Evolutionary conservation across 2,329 filamentous ascomycete genomes (phyloP).

Genomic region (Aureobasidium leucospermi): DNA sequence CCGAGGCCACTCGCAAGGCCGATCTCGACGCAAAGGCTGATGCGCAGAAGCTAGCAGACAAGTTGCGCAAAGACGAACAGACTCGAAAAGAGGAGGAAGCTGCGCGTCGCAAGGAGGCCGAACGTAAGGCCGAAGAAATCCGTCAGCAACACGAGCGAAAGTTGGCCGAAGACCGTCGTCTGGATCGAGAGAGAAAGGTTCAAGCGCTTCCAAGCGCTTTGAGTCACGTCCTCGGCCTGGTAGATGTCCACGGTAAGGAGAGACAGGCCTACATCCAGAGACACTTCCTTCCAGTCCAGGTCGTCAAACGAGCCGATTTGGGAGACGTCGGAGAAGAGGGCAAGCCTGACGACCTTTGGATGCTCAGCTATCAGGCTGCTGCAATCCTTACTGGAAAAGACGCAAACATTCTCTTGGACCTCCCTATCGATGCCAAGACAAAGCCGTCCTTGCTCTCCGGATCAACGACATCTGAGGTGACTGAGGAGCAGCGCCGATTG

Average conservation of each 20-base stretch:
- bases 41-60: slow-evolving; percentile 21
- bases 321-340: not conserved
- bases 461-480: not conserved
- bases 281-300: slow-evolving; percentile 17
- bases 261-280: slow-evolving; percentile 13
- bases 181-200: slow-evolving; percentile 9
- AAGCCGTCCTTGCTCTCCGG: slow-evolving; percentile 3
- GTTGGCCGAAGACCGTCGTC: slow-evolving; percentile 15
- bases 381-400: slow-evolving; percentile 13
- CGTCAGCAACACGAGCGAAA: slow-evolving; percentile 16
- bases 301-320: slow-evolving; percentile 14
- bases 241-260: not conserved
- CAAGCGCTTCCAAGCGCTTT: slow-evolving; percentile 16
- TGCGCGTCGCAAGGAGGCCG: slow-evolving; percentile 18
- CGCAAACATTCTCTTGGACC: slow-evolving; percentile 10
- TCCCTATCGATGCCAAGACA: slow-evolving; percentile 8
- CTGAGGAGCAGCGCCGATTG: slow-evolving; percentile 2
- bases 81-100: slow-evolving; percentile 16
- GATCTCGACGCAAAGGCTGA: slow-evolving; percentile 17
- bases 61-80: slow-evolving; percentile 22
- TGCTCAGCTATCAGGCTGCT: slow-evolving; percentile 18
- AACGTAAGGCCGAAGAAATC: slow-evolving; percentile 21
- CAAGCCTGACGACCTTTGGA: slow-evolving; percentile 15
- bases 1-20: slow-evolving; percentile 18
- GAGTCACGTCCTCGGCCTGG: slow-evolving; percentile 10